These are phyloP conservation scores for Amaranthus tricolor DNA, from an alignment of 179 eudicot genomes.

Conservation along the genomic window DNA sequence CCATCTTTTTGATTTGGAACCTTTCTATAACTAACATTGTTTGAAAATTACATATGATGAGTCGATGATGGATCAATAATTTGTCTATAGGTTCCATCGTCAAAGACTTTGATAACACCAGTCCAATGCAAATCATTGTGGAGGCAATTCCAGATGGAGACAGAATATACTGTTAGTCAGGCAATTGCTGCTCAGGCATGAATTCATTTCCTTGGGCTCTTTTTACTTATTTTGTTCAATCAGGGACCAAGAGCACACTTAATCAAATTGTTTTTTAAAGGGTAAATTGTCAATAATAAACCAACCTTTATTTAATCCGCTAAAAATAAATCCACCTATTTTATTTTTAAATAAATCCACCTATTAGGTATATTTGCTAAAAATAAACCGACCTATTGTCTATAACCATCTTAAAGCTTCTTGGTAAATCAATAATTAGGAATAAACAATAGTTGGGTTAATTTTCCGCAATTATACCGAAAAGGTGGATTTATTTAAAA, in stretches of 20 bases:
- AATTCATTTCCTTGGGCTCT: slow-evolving; percentile 9
- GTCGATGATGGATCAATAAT: not conserved
- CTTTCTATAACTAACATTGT: not conserved
- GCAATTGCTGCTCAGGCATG: slow-evolving; percentile 97
- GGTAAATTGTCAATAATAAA: too few relatives aligned
- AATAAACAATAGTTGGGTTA: too few relatives aligned
- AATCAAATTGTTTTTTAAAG: not conserved
- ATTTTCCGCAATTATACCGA: too few relatives aligned
- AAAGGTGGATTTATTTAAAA: too few relatives aligned
- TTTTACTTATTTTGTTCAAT: not conserved
- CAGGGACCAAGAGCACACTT: not conserved
- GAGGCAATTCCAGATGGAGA: slow-evolving; percentile 93
- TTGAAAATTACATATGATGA: not conserved
- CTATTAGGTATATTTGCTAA: too few relatives aligned
- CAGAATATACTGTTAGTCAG: slow-evolving; percentile 90
- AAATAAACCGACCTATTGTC: too few relatives aligned
- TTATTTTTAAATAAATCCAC: too few relatives aligned
- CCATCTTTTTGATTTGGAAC: not conserved
- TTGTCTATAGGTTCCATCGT: slow-evolving; percentile 60
- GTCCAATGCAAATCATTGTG: slow-evolving; percentile 93
- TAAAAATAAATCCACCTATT: too few relatives aligned
- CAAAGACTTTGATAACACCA: slow-evolving; percentile 84
- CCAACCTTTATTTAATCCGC: too few relatives aligned
- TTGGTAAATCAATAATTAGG: too few relatives aligned
- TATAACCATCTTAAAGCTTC: too few relatives aligned